Evolutionary conservation across 768 basidiomycete species (phyloP), one percentile per base, ranked within the genome.

Genomic region (Phylloporus arenicola): DNA sequence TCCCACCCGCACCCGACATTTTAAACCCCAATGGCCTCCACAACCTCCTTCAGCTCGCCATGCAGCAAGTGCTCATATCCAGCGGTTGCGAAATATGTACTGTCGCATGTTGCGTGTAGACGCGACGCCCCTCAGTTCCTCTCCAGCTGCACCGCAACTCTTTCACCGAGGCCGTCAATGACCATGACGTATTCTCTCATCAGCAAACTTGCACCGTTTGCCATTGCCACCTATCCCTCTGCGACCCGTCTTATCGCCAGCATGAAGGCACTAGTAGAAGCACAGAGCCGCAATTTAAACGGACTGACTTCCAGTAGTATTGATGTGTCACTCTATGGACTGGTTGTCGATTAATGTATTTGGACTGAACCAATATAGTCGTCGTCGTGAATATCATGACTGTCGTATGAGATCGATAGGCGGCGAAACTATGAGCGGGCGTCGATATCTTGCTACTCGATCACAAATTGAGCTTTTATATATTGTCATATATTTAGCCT

Each of bases 171-270:
- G 82, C 83, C 3, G 74, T 88, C 71, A 83, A 73, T 45, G 61
- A 69, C 30, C 68, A 71, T 8, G 74, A 78, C 38, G 62, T 74
- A 0, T 83, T 84, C 58, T 78, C 81, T 51, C 70, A 84, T 43
- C 70, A 72, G 44, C 82, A 86, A 71, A 41, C 82, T 79, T 59
- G 82, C 84, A 19, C 83, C 84, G 9, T 87, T 84, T 1, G 83
- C 84, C 12, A 71, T 87, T 5, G 86, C 86, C 11, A 83, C 82
- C 12, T 87, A 82, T 64, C 72, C 79, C 19, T 72, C 79, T 22
- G 78, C 81, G 9, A 75, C 77, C 42, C 79, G 72, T 35, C 68
- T 88, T 45, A 80, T 86, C 29, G 73, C 75, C 55, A 74, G 78
- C 2, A 65, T 85, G 16, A 77, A 81, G 53, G 73, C 71, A 30